phyloP scores from a whole-genome alignment of 2,329 filamentous ascomycete species.

The Elsinoe fawcettii region DNA sequence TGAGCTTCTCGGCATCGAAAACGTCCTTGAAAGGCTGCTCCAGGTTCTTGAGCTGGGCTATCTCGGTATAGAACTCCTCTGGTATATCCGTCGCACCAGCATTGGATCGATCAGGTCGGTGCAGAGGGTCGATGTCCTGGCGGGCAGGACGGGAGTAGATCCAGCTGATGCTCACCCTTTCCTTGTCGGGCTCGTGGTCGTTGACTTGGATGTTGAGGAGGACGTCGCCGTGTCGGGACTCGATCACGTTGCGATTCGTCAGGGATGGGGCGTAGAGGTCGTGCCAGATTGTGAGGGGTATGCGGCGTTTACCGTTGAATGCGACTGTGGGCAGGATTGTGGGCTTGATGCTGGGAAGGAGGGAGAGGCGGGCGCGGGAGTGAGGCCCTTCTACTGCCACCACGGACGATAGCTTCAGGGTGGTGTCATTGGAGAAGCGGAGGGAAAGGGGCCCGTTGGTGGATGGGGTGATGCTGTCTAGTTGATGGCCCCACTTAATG shows the following conservation, averaged over 20 bases:
- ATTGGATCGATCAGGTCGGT: constrained; percentile 29
- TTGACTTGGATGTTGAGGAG: constrained; percentile 31
- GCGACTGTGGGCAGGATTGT: constrained; percentile 33
- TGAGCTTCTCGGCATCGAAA: constrained; percentile 28
- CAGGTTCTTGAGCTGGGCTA: constrained; percentile 24
- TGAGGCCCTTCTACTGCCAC: constrained; percentile 35
- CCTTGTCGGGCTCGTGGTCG: constrained; percentile 19
- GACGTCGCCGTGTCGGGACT: constrained; percentile 21
- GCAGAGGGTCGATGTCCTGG: constrained; percentile 26
- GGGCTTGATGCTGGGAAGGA: constrained; percentile 24
- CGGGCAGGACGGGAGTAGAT: constrained; percentile 32
- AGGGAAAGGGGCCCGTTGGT: constrained; percentile 7
- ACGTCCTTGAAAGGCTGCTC: constrained; percentile 27
- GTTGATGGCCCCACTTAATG: constrained; percentile 28
- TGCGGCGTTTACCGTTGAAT: constrained; percentile 28
- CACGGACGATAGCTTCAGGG: constrained; percentile 17
- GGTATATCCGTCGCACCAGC: constrained; percentile 30
- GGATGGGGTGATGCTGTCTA: constrained; percentile 19
- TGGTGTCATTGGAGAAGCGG: constrained; percentile 17
- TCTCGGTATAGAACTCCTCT: constrained; percentile 30
- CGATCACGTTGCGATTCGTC: constrained; percentile 23
- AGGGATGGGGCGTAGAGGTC: constrained; percentile 19
- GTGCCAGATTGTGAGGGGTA: constrained; percentile 19
- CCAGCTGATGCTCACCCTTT: constrained; percentile 32
- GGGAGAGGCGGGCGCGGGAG: constrained; percentile 27